These are phyloP conservation scores for Astragalus membranaceus DNA, from an alignment of 306 rosid species.

Conservation along the genomic window DNA sequence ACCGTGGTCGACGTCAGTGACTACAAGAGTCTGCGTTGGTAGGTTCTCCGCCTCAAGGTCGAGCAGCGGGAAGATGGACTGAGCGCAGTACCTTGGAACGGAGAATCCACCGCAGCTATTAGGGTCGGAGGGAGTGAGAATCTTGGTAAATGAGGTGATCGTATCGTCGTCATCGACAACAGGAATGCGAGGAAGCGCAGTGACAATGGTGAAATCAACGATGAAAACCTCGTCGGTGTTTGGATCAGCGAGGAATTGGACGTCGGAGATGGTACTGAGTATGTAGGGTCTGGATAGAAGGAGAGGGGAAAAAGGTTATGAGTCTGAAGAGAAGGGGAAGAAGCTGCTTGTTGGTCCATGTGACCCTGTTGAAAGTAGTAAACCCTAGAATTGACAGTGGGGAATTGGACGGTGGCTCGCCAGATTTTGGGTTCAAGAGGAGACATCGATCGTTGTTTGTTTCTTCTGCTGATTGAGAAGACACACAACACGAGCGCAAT, in stretches of 20 bases:
- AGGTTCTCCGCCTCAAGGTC: slow-evolving; percentile 40
- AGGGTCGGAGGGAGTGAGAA: slow-evolving; percentile 65
- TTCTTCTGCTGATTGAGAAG: not conserved
- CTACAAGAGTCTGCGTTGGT: slow-evolving; percentile 46
- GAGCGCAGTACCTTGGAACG: slow-evolving; percentile 66
- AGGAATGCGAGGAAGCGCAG: not conserved
- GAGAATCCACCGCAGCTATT: slow-evolving; percentile 73
- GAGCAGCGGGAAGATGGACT: slow-evolving; percentile 51
- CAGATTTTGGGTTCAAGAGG: slow-evolving; percentile 38
- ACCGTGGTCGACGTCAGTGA: slow-evolving; percentile 58
- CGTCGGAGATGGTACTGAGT: slow-evolving; percentile 29
- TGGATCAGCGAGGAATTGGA: slow-evolving; percentile 39
- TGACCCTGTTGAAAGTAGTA: slow-evolving; percentile 74
- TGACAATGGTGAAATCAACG: not conserved
- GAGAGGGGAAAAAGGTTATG: slow-evolving; percentile 9
- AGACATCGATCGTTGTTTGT: not conserved
- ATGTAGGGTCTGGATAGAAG: slow-evolving; percentile 23
- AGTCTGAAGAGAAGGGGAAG: slow-evolving; percentile 7
- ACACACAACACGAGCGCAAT: too few relatives aligned
- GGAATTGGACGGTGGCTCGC: slow-evolving; percentile 37
- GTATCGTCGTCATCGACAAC: not conserved
- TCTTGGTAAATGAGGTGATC: slow-evolving; percentile 43
- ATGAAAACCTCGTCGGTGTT: slow-evolving; percentile 52
- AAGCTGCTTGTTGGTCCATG: slow-evolving; percentile 34
- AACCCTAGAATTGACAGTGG: slow-evolving; percentile 46